phyloP scores from a whole-genome alignment of 2,329 filamentous ascomycete genomes.

The Ophiostoma montium region DNA sequence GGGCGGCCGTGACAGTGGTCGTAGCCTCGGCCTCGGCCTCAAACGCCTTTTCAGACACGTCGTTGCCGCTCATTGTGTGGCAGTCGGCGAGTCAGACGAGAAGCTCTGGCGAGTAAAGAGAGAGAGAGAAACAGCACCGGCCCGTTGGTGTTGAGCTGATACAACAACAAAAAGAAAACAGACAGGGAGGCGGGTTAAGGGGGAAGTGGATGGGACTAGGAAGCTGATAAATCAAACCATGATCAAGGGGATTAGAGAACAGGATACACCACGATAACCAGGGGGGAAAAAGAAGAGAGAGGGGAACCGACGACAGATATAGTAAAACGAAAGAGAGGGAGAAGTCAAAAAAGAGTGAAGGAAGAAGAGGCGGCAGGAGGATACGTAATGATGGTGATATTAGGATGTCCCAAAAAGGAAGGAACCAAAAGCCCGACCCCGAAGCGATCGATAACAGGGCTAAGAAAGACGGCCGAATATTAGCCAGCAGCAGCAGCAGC shows the following conservation, averaged over 20 bases:
- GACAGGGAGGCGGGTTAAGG: too few species aligned
- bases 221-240: too few species aligned
- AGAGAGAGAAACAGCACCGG: neutral
- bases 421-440: too few species aligned
- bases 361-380: neutral
- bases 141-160: neutral
- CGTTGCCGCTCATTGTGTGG: conserved; percentile 6
- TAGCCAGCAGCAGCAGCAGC: too few species aligned
- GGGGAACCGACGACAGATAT: neutral
- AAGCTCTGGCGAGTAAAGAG: neutral
- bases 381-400: neutral
- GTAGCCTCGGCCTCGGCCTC: conserved; percentile 3
- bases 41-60: conserved; percentile 10
- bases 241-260: neutral
- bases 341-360: neutral
- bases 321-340: neutral
- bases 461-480: too few species aligned
- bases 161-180: too few species aligned
- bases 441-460: too few species aligned
- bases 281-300: neutral
- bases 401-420: neutral
- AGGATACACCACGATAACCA: neutral
- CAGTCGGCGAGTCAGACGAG: neutral
- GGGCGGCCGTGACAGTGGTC: neutral
- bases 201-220: too few species aligned